Evolutionary conservation across 1,284 basidiomycete species (phyloP).

Genomic region (Xerocomus amazonicus): DNA sequence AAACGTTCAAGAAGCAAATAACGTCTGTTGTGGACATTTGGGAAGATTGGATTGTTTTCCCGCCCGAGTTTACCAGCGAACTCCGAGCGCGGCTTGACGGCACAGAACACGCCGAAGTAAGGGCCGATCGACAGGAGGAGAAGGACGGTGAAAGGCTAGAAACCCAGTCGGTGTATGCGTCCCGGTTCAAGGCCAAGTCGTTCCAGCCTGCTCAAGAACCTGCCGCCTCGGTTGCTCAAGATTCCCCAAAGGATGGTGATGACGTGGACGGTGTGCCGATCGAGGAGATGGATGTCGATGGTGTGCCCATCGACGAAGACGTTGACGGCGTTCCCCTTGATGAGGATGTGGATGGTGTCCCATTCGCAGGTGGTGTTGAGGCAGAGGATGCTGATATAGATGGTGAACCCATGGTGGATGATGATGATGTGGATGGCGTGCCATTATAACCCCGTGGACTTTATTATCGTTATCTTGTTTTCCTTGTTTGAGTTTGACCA

Average conservation of each 20-base stretch:
- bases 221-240: slow-evolving; percentile 29
- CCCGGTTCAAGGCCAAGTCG: slow-evolving; percentile 74
- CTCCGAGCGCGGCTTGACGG: slow-evolving; percentile 74
- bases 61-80: slow-evolving; percentile 75
- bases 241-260: slow-evolving; percentile 39
- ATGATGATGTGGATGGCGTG: slow-evolving; percentile 26
- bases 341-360: slow-evolving; percentile 34
- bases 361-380: slow-evolving; percentile 25
- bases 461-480: background rate
- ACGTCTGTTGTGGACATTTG: slow-evolving; percentile 84
- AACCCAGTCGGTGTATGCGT: slow-evolving; percentile 38
- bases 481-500: background rate
- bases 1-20: slow-evolving; percentile 90
- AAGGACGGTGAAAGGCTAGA: slow-evolving; percentile 31
- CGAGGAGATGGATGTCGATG: slow-evolving; percentile 39
- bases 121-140: slow-evolving; percentile 31
- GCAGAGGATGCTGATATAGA: slow-evolving; percentile 23
- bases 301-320: slow-evolving; percentile 33
- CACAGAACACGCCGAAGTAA: slow-evolving; percentile 32
- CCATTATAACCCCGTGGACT: slow-evolving; percentile 14
- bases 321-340: slow-evolving; percentile 33
- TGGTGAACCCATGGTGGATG: slow-evolving; percentile 32
- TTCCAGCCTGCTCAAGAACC: slow-evolving; percentile 65
- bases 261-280: slow-evolving; percentile 39
- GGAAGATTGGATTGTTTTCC: slow-evolving; percentile 95